Evolutionary conservation across 2,329 filamentous ascomycete genomes (phyloP), one percentile per base, ranked within the genome.

Genomic region (Chaetomium olivaceum): DNA sequence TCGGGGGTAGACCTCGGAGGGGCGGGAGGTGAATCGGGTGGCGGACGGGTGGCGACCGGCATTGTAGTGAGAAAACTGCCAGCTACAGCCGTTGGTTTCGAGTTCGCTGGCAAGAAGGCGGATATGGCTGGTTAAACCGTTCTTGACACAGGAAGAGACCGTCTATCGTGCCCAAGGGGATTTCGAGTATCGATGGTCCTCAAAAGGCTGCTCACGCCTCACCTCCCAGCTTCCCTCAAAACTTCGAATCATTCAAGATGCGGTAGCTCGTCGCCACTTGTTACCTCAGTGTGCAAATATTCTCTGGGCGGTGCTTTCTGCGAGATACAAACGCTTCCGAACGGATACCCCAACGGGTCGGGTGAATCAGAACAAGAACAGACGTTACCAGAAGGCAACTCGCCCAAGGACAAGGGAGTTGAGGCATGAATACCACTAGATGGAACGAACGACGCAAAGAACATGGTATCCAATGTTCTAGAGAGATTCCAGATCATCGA

Each of bases 1-100:
- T 66, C 58, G 68, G 66, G 63, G 67, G 66, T 33, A 69, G 67
- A 70, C 68, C 68, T 67, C 61, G 61, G 52, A 48, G 48, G 55
- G 43, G 66, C 46, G 46, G 59, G 19, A 66, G 63, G 52, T 66
- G 68, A 69, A 12, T 19, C 58, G 56, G 58, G 60, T 63, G 52
- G 55, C 14, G 25, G 48, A 65, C 63, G 62, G 67, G 61, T 64
- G 55, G 43, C 63, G 57, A n/a, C 61, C 69, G 66, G 69, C 69
- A 68, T 69, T 62, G 66, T 54, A 43, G 21, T 57, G 61, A 51
- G 29, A 70, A 23, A 51, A 33, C 50, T 36, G 39, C 43, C 50
- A 64, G 43, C 58, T 62, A 61, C 65, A 64, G 51, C 58, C 62
- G 60, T 43, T 14, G 33, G 62, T 66, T 66, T 68, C 63, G 65